These are phyloP conservation scores for Pseudonitzschia multistriata DNA, from an alignment of 108 stramenopile species.

Conservation along the genomic window DNA sequence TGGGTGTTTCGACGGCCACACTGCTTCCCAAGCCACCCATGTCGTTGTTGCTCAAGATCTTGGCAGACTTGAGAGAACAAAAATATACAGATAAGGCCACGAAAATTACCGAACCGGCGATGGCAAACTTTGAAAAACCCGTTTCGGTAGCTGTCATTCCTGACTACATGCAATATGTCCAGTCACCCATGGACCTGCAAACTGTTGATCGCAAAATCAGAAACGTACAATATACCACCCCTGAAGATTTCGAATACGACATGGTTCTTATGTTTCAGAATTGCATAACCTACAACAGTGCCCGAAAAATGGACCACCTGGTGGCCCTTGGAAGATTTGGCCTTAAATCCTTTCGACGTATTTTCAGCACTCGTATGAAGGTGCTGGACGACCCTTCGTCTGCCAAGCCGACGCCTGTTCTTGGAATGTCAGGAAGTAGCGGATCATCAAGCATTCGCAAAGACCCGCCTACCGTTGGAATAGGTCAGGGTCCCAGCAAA, in stretches of 20 bases:
- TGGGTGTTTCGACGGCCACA: slow-evolving; percentile 22
- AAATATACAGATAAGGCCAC: slow-evolving; percentile 77
- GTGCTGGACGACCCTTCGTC: slow-evolving; percentile 51
- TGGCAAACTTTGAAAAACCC: slow-evolving; percentile 73
- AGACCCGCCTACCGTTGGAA: slow-evolving; percentile 1
- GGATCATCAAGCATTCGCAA: slow-evolving; percentile 8
- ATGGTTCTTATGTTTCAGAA: slow-evolving; percentile 74
- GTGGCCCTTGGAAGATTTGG: slow-evolving; percentile 66
- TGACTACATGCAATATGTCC: slow-evolving; percentile 65
- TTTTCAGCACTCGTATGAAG: slow-evolving; percentile 59
- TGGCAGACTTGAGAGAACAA: slow-evolving; percentile 54
- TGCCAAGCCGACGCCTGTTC: slow-evolving; percentile 4
- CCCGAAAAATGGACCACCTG: slow-evolving; percentile 60
- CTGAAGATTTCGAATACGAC: slow-evolving; percentile 86
- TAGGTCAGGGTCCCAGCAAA: slow-evolving; percentile 27
- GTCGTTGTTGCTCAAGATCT: slow-evolving; percentile 48
- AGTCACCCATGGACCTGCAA: slow-evolving; percentile 74
- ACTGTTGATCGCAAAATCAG: slow-evolving; percentile 74
- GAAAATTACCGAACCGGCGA: slow-evolving; percentile 73
- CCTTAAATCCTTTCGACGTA: slow-evolving; percentile 59
- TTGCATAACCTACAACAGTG: slow-evolving; percentile 72
- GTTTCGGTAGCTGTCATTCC: slow-evolving; percentile 59
- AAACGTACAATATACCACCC: slow-evolving; percentile 40
- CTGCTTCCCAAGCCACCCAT: slow-evolving; percentile 57
- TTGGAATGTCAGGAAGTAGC: neutral